Conservation (phyloP, 257 asterid species). For the Anisodus acutangulus region DNA sequence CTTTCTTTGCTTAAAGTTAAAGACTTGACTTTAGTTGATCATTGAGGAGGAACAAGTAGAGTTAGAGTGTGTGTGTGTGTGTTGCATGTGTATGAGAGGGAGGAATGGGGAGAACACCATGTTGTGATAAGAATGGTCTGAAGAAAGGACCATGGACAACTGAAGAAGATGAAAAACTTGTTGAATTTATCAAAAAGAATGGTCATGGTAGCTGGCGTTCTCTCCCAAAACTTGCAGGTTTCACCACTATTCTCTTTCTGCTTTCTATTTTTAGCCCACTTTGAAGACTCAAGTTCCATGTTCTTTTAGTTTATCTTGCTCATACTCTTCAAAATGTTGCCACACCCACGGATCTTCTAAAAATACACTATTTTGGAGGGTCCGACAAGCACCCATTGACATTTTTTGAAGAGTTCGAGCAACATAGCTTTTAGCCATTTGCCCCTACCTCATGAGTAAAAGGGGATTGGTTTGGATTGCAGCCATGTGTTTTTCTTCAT, state of each 20-base stretch:
- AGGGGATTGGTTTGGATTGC: background rate
- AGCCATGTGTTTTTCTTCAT: background rate
- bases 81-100: slow-evolving; percentile 23
- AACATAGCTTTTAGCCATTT: too few relatives aligned
- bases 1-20: background rate
- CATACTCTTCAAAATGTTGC: background rate
- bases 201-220: slow-evolving; percentile 97
- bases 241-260: background rate
- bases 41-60: background rate
- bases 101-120: slow-evolving; percentile 89
- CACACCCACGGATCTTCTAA: too few relatives aligned
- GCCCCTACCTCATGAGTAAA: background rate
- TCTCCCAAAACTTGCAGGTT: slow-evolving; percentile 86
- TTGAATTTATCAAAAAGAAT: slow-evolving; percentile 66
- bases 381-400: too few relatives aligned
- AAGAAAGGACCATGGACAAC: slow-evolving; percentile 96
- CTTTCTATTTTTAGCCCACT: background rate
- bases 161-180: slow-evolving; percentile 82
- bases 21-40: slow-evolving; percentile 27
- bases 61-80: slow-evolving; percentile 16
- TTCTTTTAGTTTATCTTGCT: background rate
- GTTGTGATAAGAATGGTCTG: slow-evolving; percentile 89
- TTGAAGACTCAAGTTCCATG: background rate
- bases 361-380: background rate
- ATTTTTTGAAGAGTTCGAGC: too few relatives aligned